Conservation (phyloP, 768 basidiomycete genomes). For the Termitomyces sp. region DNA sequence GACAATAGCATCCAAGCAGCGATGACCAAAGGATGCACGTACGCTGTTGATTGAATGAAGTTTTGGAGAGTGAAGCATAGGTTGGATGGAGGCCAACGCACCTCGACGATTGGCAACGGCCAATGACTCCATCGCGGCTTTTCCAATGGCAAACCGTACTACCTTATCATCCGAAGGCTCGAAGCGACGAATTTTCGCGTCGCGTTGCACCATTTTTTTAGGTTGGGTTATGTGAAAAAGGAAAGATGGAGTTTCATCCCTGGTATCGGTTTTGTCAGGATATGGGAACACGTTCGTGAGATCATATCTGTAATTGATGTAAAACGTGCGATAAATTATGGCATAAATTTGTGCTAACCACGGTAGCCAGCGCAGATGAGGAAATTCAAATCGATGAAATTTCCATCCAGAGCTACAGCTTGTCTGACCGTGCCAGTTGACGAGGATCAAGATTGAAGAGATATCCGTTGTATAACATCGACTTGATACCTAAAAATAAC, state of each 20-base stretch:
- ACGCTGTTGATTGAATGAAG: slow-evolving; percentile 30
- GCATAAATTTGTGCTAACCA: not conserved
- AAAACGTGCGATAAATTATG: not conserved
- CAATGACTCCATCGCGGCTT: slow-evolving; percentile 60
- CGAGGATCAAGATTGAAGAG: not conserved
- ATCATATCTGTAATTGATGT: not conserved
- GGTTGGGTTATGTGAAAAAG: not conserved
- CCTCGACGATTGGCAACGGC: slow-evolving; percentile 61
- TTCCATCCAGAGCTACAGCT: not conserved
- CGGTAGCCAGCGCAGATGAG: not conserved
- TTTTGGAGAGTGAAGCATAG: not conserved
- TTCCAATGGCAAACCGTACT: slow-evolving; percentile 59
- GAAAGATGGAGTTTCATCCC: slow-evolving; percentile 1
- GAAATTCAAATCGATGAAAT: not conserved
- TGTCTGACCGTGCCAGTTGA: not conserved
- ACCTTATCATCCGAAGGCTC: slow-evolving; percentile 47
- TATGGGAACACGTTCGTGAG: not conserved
- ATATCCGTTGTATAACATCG: slow-evolving; percentile 10
- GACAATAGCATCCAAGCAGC: slow-evolving; percentile 58
- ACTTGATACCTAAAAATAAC: not conserved
- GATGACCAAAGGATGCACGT: slow-evolving; percentile 52
- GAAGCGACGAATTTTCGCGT: slow-evolving; percentile 50
- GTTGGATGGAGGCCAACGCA: slow-evolving; percentile 20
- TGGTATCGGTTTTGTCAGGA: not conserved
- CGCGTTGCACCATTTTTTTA: slow-evolving; percentile 31